phyloP scores from a whole-genome alignment of 2,329 filamentous ascomycete species.

The Talaromyces sp. region DNA sequence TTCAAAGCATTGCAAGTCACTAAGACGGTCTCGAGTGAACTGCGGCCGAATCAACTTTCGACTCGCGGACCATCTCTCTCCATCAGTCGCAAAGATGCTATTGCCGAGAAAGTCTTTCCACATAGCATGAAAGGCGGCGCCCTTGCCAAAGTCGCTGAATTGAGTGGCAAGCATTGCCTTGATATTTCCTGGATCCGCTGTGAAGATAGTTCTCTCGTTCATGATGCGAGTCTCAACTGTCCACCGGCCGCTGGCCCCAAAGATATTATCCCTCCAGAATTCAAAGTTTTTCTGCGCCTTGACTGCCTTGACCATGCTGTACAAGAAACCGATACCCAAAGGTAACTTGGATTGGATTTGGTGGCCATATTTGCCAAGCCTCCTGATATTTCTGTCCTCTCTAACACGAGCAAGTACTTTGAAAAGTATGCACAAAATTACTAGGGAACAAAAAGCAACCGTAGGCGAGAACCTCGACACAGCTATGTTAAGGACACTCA shows the following conservation, averaged over 20 bases:
- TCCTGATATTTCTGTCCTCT: no score
- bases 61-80: slow-evolving; percentile 57
- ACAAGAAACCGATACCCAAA: not conserved
- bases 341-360: not conserved
- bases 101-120: slow-evolving; percentile 37
- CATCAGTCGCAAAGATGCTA: slow-evolving; percentile 49
- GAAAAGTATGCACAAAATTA: no score
- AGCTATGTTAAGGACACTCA: no score
- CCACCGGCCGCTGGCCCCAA: not conserved
- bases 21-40: slow-evolving; percentile 66
- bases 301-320: not conserved
- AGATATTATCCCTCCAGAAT: not conserved
- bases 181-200: slow-evolving; percentile 56
- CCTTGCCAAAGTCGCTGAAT: slow-evolving; percentile 79
- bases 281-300: not conserved
- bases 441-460: no score
- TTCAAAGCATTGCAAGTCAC: slow-evolving; percentile 55
- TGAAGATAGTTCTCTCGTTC: slow-evolving; percentile 12
- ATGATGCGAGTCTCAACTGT: not conserved
- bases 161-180: slow-evolving; percentile 83
- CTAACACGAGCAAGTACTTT: no score
- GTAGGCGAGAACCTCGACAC: no score
- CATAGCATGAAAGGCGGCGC: slow-evolving; percentile 65
- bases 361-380: no score
- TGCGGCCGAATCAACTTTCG: slow-evolving; percentile 64